Evolutionary conservation across 306 rosid genomes (phyloP), one percentile per base, ranked within the genome.

Genomic region (Erythrophleum fordii): DNA sequence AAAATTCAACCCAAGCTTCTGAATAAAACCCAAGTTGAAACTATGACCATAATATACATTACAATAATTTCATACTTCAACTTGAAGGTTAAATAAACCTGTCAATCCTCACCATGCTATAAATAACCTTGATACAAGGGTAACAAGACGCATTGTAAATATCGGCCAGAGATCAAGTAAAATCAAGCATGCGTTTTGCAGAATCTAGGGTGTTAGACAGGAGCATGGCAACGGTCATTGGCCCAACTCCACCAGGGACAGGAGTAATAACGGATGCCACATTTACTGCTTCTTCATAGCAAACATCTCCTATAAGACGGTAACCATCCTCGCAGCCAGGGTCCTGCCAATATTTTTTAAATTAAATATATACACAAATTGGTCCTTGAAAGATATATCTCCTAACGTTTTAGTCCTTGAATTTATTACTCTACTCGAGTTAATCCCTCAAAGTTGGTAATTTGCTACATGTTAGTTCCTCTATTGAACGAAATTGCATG

Each of bases 181-280:
- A 91, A 76, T 79, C 80, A 42, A 81, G 86, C 2, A 91, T 83
- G 20, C 93, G 85, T 72, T 91, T 92, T 49, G 98, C 97, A 22
- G 97, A 88, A 81, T 88, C 88, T 1, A 94, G 83, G 0, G 98
- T 90, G 88, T 94, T 94, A 11, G 70, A 75, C 18, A 92, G 92
- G 39, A 94, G 98, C 97, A 92, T 91, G 23, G 97, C 96, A 77
- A 92, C 86, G 6, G 97, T 92, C 97, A 94, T 84, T 3, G 97
- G 98, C 23, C 98, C 97, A 37, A 94, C 97, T 8, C 98, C 98
- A 14, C 98, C 98, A 2, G 97, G 98, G 51, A 92, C 97, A 49
- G 97, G 98, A 69, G 97, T 92, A 23, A 92, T 77, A 75, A 87
- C 83, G 17, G 97, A 92, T 18, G 90, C 98, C 76, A 91, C 92